A percentile compares a stretch with the other conserved stretches of the same genome.
Evolutionary conservation across 2,329 filamentous ascomycete genomes (phyloP).

Genomic region (Curvularia sp.): DNA sequence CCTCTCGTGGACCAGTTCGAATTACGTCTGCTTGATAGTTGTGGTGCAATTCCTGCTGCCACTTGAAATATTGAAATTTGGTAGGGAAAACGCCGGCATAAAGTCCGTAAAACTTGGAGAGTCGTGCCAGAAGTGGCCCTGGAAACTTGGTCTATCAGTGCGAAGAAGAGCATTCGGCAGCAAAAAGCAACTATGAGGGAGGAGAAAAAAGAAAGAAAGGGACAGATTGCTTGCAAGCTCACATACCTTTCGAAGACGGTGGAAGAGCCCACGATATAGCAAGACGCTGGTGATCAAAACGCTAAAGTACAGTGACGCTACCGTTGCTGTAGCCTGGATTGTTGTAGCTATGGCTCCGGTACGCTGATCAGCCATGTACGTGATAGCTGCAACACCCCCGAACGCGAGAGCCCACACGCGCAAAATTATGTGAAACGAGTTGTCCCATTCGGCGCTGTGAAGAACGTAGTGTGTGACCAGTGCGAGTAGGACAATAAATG

Average conservation of each 20-base stretch:
- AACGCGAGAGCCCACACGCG: conserved; percentile 27
- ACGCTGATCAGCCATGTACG: conserved; percentile 25
- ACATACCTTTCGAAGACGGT: conserved; percentile 46
- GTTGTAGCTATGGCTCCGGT: conserved; percentile 20
- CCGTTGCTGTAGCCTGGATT: conserved; percentile 16
- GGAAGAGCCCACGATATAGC: conserved; percentile 53
- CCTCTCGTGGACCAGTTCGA: conserved; percentile 46
- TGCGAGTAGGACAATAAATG: conserved; percentile 28
- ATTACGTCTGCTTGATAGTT: conserved; percentile 44
- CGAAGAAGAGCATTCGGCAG: not conserved
- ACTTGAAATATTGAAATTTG: conserved; percentile 36
- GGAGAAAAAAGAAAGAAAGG: not conserved
- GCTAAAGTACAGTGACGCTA: conserved; percentile 32
- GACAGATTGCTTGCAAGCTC: not conserved
- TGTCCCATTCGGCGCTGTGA: conserved; percentile 38
- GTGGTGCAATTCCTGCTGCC: conserved; percentile 34
- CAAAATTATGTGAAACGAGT: conserved; percentile 24
- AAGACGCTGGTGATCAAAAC: conserved; percentile 44
- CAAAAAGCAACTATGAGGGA: not conserved
- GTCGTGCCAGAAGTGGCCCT: conserved; percentile 48
- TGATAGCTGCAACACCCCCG: conserved; percentile 23
- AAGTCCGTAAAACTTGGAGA: conserved; percentile 52
- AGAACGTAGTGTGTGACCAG: conserved; percentile 35
- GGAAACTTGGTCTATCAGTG: conserved; percentile 36
- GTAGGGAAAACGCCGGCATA: conserved; percentile 27